These are phyloP conservation scores for Suillus cothurnatus DNA, from an alignment of 768 basidiomycete species.

Conservation along the genomic window DNA sequence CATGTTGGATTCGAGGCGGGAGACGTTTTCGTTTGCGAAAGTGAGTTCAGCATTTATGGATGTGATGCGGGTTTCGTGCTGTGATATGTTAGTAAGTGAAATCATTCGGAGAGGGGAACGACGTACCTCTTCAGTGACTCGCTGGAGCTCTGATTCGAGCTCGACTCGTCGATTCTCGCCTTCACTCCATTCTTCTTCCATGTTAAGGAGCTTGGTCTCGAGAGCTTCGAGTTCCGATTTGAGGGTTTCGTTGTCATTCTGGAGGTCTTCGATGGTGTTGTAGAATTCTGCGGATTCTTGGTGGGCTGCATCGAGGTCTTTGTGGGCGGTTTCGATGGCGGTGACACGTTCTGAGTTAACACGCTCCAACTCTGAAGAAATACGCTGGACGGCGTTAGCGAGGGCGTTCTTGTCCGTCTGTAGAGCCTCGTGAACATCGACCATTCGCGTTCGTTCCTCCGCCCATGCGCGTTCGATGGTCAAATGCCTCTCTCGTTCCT, in stretches of 20 bases:
- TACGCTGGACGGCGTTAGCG: conserved; percentile 38
- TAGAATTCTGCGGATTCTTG: not conserved
- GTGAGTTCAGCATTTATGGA: conserved; percentile 58
- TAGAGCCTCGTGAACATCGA: conserved; percentile 42
- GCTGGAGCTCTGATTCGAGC: conserved; percentile 54
- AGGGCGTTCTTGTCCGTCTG: conserved; percentile 47
- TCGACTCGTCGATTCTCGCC: conserved; percentile 56
- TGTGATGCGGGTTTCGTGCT: conserved; percentile 50
- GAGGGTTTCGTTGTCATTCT: conserved; percentile 2
- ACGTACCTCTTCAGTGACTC: conserved; percentile 55
- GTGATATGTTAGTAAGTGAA: conserved; percentile 28
- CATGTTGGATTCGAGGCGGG: conserved; percentile 60
- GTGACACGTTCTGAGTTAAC: conserved; percentile 47
- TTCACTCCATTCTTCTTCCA: conserved; percentile 60
- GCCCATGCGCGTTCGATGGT: conserved; percentile 48
- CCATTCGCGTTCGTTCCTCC: conserved; percentile 52
- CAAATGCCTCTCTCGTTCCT: conserved; percentile 44
- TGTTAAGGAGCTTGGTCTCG: conserved; percentile 42
- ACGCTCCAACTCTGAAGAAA: conserved; percentile 33
- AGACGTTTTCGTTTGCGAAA: conserved; percentile 52
- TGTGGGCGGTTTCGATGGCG: conserved; percentile 41
- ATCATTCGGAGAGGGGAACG: not conserved
- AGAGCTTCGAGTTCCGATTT: conserved; percentile 35
- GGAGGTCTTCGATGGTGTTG: not conserved
- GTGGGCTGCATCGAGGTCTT: conserved; percentile 35